Evolutionary conservation across 2,329 filamentous ascomycete genomes (phyloP).

Genomic region (Ophiostoma novo-ulmi): DNA sequence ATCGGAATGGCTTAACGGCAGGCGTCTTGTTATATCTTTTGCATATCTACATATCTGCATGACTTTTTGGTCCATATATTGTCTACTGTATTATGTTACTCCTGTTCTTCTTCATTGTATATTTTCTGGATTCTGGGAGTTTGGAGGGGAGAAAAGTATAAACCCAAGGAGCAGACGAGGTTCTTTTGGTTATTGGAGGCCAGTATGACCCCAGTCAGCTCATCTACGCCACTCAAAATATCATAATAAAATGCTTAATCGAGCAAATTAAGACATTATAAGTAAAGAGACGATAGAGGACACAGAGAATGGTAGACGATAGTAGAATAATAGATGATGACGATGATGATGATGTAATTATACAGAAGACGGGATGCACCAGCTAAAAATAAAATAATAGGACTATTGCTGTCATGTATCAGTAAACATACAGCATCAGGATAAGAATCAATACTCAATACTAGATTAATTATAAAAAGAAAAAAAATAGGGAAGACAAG

Average conservation of each 20-base stretch:
- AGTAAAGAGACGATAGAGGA: too few species aligned
- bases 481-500: neutral
- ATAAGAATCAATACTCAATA: neutral
- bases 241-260: neutral
- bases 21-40: neutral
- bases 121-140: neutral
- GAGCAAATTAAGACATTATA: neutral
- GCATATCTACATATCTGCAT: neutral
- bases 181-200: too few species aligned
- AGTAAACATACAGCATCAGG: too few species aligned
- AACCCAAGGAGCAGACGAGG: neutral
- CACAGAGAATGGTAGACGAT: too few species aligned
- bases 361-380: too few species aligned
- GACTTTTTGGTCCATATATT: neutral
- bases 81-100: neutral
- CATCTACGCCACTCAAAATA: slow-evolving; percentile 8
- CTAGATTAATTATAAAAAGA: neutral
- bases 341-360: too few species aligned
- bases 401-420: too few species aligned
- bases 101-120: neutral
- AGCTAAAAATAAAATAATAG: too few species aligned
- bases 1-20: neutral
- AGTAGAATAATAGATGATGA: too few species aligned
- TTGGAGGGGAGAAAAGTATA: slow-evolving; percentile 1
- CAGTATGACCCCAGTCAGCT: neutral